Percentiles rank a stretch among this genome's conserved stretches.
These are phyloP conservation scores for Rubia tinctorum DNA, from an alignment of 305 asterid species.

Conservation along the genomic window DNA sequence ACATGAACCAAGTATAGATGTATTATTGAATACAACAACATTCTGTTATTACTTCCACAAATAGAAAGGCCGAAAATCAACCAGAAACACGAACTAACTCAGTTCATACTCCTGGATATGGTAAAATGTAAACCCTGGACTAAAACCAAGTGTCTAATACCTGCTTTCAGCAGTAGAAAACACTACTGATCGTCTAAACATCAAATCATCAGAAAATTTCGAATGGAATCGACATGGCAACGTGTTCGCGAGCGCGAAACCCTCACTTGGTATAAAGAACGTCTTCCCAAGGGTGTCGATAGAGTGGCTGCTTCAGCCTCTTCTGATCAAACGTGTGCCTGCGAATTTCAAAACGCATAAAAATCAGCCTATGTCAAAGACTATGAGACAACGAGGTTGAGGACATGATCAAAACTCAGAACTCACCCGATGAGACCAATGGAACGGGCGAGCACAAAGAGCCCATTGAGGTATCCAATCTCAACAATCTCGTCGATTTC, in stretches of 20 bases:
- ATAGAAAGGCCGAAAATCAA: neutral
- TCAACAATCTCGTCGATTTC: slow-evolving; percentile 93
- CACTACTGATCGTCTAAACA: slow-evolving; percentile 15
- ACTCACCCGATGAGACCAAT: slow-evolving; percentile 99
- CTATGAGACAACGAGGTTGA: neutral
- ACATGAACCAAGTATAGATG: neutral
- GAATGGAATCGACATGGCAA: neutral
- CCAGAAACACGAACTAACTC: slow-evolving; percentile 3
- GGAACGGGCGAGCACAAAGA: slow-evolving; percentile 97
- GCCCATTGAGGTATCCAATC: slow-evolving; percentile 96
- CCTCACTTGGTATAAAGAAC: slow-evolving; percentile 97
- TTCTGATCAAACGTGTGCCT: slow-evolving; percentile 99
- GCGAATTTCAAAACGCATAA: slow-evolving; percentile 11
- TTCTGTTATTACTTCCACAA: slow-evolving; percentile 9
- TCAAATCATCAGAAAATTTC: neutral
- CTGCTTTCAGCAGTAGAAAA: slow-evolving; percentile 17
- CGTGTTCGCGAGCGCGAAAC: slow-evolving; percentile 2
- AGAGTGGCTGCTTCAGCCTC: slow-evolving; percentile 96
- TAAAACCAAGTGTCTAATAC: slow-evolving; percentile 6
- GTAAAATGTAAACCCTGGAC: neutral
- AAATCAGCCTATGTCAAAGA: slow-evolving; percentile 9
- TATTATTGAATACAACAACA: slow-evolving; percentile 15
- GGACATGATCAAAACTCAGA: slow-evolving; percentile 30
- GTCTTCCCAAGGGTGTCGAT: slow-evolving; percentile 99
- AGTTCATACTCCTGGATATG: neutral